Percentiles rank a stretch among this genome's conserved stretches.
These are phyloP conservation scores for Pleurotus salmoneostramineus DNA, from an alignment of 768 basidiomycete species.

Conservation along the genomic window DNA sequence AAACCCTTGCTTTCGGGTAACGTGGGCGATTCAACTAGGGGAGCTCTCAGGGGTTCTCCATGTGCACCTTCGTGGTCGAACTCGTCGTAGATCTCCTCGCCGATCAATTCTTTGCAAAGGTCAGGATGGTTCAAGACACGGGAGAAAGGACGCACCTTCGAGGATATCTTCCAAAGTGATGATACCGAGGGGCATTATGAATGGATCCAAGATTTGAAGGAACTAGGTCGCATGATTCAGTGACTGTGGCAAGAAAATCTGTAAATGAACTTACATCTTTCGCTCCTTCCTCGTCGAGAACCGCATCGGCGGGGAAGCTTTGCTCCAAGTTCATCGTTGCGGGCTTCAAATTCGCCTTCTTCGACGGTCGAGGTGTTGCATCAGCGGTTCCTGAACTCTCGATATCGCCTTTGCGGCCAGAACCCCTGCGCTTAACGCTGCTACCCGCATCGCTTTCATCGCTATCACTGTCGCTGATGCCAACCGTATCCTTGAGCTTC, in stretches of 20 bases:
- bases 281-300: conserved; percentile 69
- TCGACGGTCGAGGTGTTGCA: conserved; percentile 17
- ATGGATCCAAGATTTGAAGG: conserved; percentile 77
- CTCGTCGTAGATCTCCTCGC: conserved; percentile 91
- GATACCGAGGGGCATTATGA: conserved; percentile 83
- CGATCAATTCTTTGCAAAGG: conserved; percentile 66
- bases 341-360: conserved; percentile 23
- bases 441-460: conserved; percentile 43
- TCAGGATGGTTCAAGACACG: not conserved
- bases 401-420: conserved; percentile 3
- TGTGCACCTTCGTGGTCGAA: conserved; percentile 78
- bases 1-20: not conserved
- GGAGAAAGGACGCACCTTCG: conserved; percentile 50
- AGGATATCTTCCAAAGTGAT: conserved; percentile 92
- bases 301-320: conserved; percentile 86
- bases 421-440: conserved; percentile 14
- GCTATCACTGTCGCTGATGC: conserved; percentile 64
- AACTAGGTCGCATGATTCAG: conserved; percentile 42
- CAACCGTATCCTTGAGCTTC: conserved; percentile 70
- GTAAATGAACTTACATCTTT: conserved; percentile 48
- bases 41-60: conserved; percentile 37
- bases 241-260: not conserved
- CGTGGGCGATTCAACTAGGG: conserved; percentile 27
- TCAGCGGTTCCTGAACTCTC: not conserved
- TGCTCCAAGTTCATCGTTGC: conserved; percentile 51